Evolutionary conservation across 2,329 filamentous ascomycete species (phyloP).

Genomic region (Lecanicillium sp.): DNA sequence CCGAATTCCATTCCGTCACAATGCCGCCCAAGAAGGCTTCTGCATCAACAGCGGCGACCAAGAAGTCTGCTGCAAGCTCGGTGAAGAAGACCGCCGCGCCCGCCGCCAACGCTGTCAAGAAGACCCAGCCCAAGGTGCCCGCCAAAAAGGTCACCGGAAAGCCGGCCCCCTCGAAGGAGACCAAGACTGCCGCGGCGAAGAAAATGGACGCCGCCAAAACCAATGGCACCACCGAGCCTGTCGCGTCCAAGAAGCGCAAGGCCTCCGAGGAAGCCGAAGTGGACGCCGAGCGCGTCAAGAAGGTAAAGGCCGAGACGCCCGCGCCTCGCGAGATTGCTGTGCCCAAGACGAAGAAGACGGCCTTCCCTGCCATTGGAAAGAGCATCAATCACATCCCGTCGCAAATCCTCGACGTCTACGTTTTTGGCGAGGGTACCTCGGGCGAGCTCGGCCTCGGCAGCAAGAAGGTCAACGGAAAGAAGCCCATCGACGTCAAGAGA

Average conservation of each 20-base stretch:
- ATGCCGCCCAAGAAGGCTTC: conserved; percentile 7
- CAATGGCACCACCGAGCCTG: conserved; percentile 9
- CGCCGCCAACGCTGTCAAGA: too few relatives aligned
- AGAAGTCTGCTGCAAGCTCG: neutral
- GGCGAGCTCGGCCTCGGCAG: conserved; percentile 77
- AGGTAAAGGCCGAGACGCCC: conserved; percentile 16
- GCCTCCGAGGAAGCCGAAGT: conserved; percentile 15
- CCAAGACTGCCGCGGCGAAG: conserved; percentile 20
- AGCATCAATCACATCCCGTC: conserved; percentile 63
- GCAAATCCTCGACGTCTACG: conserved; percentile 63
- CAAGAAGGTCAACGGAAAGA: conserved; percentile 54
- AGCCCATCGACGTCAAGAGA: conserved; percentile 70
- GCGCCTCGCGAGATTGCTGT: conserved; percentile 10
- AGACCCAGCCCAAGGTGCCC: conserved; percentile 2
- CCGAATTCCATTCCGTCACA: neutral
- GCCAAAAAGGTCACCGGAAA: conserved; percentile 8
- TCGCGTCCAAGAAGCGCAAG: conserved; percentile 24
- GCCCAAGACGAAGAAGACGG: conserved; percentile 34
- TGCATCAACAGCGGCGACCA: neutral
- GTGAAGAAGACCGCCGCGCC: neutral
- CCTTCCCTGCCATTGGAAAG: conserved; percentile 47
- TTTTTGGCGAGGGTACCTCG: conserved; percentile 74
- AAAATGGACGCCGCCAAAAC: conserved; percentile 10
- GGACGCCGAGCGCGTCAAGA: conserved; percentile 22
- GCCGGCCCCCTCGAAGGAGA: conserved; percentile 17